Base-by-base conservation (phyloP, 2,329 filamentous ascomycete genomes). In the Fusarium pininemorale region DNA sequence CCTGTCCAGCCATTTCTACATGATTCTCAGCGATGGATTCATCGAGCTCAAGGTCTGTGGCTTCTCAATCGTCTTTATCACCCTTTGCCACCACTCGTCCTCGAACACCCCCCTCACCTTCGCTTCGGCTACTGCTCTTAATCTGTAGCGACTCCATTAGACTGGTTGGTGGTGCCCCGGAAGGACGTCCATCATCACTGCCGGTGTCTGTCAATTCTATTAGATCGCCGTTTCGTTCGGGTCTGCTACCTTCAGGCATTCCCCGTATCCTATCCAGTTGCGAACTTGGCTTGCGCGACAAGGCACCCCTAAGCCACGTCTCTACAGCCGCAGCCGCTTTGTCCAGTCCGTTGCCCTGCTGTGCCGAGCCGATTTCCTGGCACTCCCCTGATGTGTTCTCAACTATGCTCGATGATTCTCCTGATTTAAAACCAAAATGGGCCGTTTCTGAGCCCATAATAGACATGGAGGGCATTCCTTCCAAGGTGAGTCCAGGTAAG, bases 251-350 rank as follows among this genome's bases (percentile, higher is more conserved):
- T 22, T 71, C 74, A 72, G 79, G 78, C 76, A 80, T 85, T 77
- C 79, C 76, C 75, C 80, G 78, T 68, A 82, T 78, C 26, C 84
- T 83, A n/a, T 85, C 69, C 32, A 84, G 81, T 4, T 88, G 87
- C n/a, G 88, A 89, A 26, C 83, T 82, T 2, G 88, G 86, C 9
- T 89, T 87, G 78, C 91, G 92, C 11, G 88, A 86, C 68, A 94
- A 94, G 42, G 97, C 91, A 71, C 94, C 94, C 69, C 95, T 88
- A 67, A 98, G 86, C 95, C 96, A 99, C 3, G 92, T 93, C 83
- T 98, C 96, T 37, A 98, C 91, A 6, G 93, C 92, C 11, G 94
- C 93, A 3, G 95, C 95, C 15, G 97, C 92, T 72, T 95, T 93
- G 78, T 98, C 95, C 6, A 98, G 85, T 3, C 88, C 86, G 7